Evolutionary conservation across 768 basidiomycete species (phyloP).

Genomic region (Termitomyces sp.): DNA sequence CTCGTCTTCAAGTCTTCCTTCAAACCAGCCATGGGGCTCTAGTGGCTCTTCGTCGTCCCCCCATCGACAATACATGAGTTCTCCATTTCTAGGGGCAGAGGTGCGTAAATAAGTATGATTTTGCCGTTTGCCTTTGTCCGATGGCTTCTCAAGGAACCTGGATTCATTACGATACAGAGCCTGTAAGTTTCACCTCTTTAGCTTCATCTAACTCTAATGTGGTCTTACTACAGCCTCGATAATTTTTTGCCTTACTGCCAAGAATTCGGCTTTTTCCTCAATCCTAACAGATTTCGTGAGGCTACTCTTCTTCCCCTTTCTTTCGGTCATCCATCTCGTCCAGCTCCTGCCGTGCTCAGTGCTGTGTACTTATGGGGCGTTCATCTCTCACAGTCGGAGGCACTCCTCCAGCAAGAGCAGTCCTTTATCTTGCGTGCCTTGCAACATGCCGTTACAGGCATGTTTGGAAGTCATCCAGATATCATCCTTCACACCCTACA

Average conservation of each 20-base stretch:
- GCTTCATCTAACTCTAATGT: conserved; percentile 1
- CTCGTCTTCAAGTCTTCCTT: conserved; percentile 42
- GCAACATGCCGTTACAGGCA: conserved; percentile 40
- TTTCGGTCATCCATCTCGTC: conserved; percentile 43
- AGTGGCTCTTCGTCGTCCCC: conserved; percentile 39
- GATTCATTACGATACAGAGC: conserved; percentile 30
- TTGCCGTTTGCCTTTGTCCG: neutral
- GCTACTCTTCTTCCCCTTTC: conserved; percentile 44
- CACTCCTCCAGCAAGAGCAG: conserved; percentile 36
- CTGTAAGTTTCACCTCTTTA: conserved; percentile 25
- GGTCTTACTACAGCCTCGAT: conserved; percentile 43
- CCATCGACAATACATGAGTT: conserved; percentile 27
- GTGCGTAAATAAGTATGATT: conserved; percentile 21
- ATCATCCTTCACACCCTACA: conserved; percentile 53
- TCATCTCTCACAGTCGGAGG: conserved; percentile 42
- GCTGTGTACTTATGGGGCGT: conserved; percentile 51
- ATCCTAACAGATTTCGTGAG: conserved; percentile 41
- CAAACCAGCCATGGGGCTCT: conserved; percentile 43
- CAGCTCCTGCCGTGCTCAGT: conserved; percentile 45
- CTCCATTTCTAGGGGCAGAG: conserved; percentile 36
- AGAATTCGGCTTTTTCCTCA: conserved; percentile 68
- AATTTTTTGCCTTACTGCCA: conserved; percentile 53
- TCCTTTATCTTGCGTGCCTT: conserved; percentile 47
- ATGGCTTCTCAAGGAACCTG: conserved; percentile 32
- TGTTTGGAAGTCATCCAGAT: conserved; percentile 45